Evolutionary conservation across 1,139 yeast genomes (phyloP).

Genomic region (Debaryomyces fabryi): DNA sequence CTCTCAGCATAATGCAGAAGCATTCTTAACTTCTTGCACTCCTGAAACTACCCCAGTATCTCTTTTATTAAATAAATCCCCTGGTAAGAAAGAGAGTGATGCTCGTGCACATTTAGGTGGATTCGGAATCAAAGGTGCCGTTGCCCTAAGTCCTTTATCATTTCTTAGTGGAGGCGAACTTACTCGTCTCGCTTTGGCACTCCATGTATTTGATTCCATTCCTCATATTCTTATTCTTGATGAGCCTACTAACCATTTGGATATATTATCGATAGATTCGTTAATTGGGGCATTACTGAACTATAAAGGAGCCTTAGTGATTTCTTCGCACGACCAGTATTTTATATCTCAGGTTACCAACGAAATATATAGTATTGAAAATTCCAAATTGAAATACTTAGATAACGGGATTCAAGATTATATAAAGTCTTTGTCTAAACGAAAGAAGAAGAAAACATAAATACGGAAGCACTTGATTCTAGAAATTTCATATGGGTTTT

Average conservation of each 20-base stretch:
- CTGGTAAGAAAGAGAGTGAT: background rate
- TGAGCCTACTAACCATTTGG: slow-evolving; percentile 6
- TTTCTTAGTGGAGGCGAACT: slow-evolving; percentile 4
- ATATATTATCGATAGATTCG: slow-evolving; percentile 2
- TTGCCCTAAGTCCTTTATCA: background rate
- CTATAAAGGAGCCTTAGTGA: slow-evolving; percentile 4
- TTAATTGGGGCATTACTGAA: background rate
- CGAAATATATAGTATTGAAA: background rate
- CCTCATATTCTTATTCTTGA: slow-evolving; percentile 3
- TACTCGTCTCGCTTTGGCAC: slow-evolving; percentile 1
- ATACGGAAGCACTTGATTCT: too few relatives aligned
- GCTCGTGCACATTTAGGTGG: slow-evolving; percentile 4
- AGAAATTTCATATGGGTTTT: too few relatives aligned
- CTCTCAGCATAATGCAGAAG: slow-evolving; percentile 5
- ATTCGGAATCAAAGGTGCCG: slow-evolving; percentile 1
- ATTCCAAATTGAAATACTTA: slow-evolving; percentile 1
- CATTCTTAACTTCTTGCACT: background rate
- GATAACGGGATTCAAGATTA: background rate
- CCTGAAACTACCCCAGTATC: slow-evolving; percentile 4
- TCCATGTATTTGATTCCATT: background rate
- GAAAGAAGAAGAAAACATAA: background rate
- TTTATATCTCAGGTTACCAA: slow-evolving; percentile 2
- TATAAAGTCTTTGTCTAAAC: background rate
- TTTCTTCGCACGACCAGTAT: slow-evolving; percentile 4
- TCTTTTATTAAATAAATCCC: background rate